These are phyloP conservation scores for Lactarius sanguifluus DNA, from an alignment of 768 basidiomycete species.

Conservation along the genomic window DNA sequence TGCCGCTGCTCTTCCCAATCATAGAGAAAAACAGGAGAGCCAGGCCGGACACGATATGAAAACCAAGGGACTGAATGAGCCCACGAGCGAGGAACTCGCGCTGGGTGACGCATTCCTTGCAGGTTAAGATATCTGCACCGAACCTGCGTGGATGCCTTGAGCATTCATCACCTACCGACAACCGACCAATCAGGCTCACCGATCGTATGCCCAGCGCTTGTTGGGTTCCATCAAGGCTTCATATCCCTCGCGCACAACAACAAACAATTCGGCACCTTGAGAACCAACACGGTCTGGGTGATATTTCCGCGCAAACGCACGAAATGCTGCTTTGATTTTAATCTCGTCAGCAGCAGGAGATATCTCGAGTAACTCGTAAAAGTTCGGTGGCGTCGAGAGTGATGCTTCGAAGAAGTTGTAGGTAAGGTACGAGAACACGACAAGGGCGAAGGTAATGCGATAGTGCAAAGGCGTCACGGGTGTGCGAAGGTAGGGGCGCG, in stretches of 20 bases:
- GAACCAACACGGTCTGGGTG: slow-evolving; percentile 77
- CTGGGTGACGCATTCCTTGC: slow-evolving; percentile 66
- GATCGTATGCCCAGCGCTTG: slow-evolving; percentile 82
- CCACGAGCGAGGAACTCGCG: slow-evolving; percentile 71
- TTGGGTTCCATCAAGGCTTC: slow-evolving; percentile 77
- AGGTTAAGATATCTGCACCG: slow-evolving; percentile 67
- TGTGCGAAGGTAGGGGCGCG: slow-evolving; percentile 20
- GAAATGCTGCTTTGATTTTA: slow-evolving; percentile 69
- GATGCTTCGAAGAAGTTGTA: slow-evolving; percentile 64
- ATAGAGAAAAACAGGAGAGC: slow-evolving; percentile 62
- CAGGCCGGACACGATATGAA: slow-evolving; percentile 61
- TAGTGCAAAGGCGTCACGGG: slow-evolving; percentile 46
- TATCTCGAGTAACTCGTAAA: slow-evolving; percentile 73
- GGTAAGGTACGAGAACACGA: slow-evolving; percentile 63
- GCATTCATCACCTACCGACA: neutral
- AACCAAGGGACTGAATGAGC: slow-evolving; percentile 58
- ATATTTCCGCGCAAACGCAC: slow-evolving; percentile 67
- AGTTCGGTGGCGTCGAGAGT: slow-evolving; percentile 62
- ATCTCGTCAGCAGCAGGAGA: slow-evolving; percentile 60
- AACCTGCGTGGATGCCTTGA: slow-evolving; percentile 49
- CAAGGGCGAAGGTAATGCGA: slow-evolving; percentile 58
- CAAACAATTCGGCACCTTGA: slow-evolving; percentile 63
- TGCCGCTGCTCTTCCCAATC: slow-evolving; percentile 56
- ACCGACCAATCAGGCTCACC: slow-evolving; percentile 43
- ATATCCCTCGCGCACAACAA: slow-evolving; percentile 67